Conservation (phyloP, 305 asterid species). For the Fraxinus velutina region DNA sequence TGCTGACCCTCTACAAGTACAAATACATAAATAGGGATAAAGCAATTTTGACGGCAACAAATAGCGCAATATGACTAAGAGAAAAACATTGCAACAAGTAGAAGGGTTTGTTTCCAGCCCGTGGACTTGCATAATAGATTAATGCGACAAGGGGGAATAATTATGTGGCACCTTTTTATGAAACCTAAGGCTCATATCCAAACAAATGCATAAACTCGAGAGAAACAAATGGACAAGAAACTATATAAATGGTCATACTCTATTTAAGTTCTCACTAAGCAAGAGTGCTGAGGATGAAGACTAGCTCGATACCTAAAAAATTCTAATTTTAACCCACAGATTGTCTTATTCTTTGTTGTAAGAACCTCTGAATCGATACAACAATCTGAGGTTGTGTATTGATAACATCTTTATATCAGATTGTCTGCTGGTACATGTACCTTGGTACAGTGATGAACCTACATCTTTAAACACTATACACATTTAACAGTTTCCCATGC, state of each 20-base stretch:
- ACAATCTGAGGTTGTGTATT: background rate
- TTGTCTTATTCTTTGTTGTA: background rate
- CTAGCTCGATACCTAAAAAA: background rate
- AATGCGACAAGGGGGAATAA: background rate
- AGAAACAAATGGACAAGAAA: background rate
- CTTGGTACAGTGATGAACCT: background rate
- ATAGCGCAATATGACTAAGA: background rate
- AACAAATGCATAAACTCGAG: background rate
- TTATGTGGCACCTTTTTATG: background rate
- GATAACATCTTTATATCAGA: background rate
- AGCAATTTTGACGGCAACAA: background rate
- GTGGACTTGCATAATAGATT: background rate
- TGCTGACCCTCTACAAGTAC: conserved; percentile 59
- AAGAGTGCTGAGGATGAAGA: background rate
- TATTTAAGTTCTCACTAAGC: background rate
- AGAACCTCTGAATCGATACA: background rate
- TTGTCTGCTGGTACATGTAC: background rate
- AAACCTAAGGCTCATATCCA: background rate
- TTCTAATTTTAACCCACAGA: background rate
- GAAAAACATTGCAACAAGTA: background rate
- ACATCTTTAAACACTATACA: background rate
- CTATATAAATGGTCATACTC: background rate
- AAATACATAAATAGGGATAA: conserved; percentile 10
- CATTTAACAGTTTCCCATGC: background rate
- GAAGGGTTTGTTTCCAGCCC: background rate